Base-by-base conservation (phyloP, 2,329 filamentous ascomycete genomes). In the Trichoderma sp. region DNA sequence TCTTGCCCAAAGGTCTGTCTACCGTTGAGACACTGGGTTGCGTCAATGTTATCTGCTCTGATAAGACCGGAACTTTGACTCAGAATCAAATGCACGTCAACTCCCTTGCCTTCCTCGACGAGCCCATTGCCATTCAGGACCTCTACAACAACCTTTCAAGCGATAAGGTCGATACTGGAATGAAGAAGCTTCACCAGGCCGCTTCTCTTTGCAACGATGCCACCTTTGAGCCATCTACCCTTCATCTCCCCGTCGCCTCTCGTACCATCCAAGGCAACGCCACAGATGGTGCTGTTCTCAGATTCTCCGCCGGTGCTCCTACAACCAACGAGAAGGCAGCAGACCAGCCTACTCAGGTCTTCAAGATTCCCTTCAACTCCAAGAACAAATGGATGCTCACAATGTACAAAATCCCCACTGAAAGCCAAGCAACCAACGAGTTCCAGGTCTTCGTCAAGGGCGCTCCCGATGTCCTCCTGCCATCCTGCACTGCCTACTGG, bases 331-430 rank as follows among this genome's bases (percentile, higher is more conserved):
- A 66, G 31, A 70, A 74, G 55, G 70, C 69, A 55, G 70, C 69
- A 11, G 72, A 70, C 16, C 70, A 63, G 0, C 71, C 71, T 40
- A 73, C 73, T 7, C 72, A 80, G 1, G 71, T 79, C 5, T 82
- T 81, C 53, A 78, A 83, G 61, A 78, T 85, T 5, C 81, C 83
- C 0, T 85, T 85, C 77, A 85, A 85, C 74, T 84, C 82, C 19
- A 84, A 83, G 74, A 84, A 83, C 73, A 85, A 85, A 68, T 84
- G 80, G 77, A 84, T 84, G 81, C 76, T 84, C n/a, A 82, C 79
- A 0, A 73, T 79, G n/a, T 79, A 77, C 57, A 70, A 72, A 31
- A 71, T 78, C 14, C 71, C 74, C 14, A 71, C 72, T 5, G 70
- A 75, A 16, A 78, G 77, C 55, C 68, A 73, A 1, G 68, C 70